Base-by-base conservation (phyloP, 768 basidiomycete species). In the Tylopilus cervinicoccineus region DNA sequence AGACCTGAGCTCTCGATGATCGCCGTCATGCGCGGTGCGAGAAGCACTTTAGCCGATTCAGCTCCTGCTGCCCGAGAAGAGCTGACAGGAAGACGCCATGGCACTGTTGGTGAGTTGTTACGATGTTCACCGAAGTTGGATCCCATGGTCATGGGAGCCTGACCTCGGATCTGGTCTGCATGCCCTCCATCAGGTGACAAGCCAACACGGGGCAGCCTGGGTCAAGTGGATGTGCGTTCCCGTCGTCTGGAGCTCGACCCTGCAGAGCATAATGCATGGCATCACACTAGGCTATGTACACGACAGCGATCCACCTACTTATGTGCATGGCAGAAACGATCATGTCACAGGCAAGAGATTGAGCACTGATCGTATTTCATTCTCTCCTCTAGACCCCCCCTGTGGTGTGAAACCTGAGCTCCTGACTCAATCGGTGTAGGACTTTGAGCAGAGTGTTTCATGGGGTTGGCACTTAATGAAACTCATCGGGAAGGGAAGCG, bases 1-100 rank as follows among this genome's bases (percentile, higher is more conserved):
- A 39, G 24, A 46, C 42, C 22, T 36, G 47, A n/a, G n/a, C n/a
- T 8, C 34, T 51, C 38, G 31, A 58, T 47, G 55, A 55, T 61
- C 45, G 29, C 55, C 56, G 42, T 28, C 37, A 28, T 17, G 19
- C 27, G 27, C 19, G 44, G 36, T 39, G 13, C 20, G n/a, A 20
- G 16, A 34, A 14, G 33, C 11, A 33, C 13, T 14, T 19, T 29
- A 12, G 19, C 26, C 17, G 13, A 44, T 43, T 12, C 34, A 47
- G 28, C n/a, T 22, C 45, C 45, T 37, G 26, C 24, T 23, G 37
- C 13, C 13, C 31, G 38, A 40, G 33, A 43, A 31, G 26, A 14
- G 31, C 12, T 20, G 36, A 29, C 22, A 42, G 19, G 5, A 23
- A 19, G 32, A 13, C n/a, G n/a, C n/a, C n/a, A n/a, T n/a, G n/a